phyloP scores from a whole-genome alignment of 2,329 filamentous ascomycete species.

The Sporothrix brunneoviolacea region DNA sequence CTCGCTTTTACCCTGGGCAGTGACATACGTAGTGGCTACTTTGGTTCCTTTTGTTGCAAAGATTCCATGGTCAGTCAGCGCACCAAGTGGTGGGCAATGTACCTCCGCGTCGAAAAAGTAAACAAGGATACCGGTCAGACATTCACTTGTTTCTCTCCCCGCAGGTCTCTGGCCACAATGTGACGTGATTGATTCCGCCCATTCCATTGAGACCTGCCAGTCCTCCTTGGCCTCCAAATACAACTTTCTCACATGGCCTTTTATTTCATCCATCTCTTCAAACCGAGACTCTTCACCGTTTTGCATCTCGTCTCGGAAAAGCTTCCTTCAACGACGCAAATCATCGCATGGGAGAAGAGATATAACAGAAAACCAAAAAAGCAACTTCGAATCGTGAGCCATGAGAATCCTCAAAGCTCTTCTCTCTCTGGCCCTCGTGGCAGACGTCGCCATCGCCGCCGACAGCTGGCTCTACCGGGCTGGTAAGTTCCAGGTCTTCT shows the following conservation, averaged over 20 bases:
- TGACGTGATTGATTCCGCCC: constrained; percentile 18
- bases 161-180: neutral
- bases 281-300: too few relatives aligned
- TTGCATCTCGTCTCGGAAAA: too few relatives aligned
- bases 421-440: constrained; percentile 65
- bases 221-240: neutral
- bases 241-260: too few relatives aligned
- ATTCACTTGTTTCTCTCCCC: too few relatives aligned
- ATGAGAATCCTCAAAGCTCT: constrained; percentile 75
- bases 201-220: neutral
- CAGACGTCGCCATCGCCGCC: constrained; percentile 62
- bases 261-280: too few relatives aligned
- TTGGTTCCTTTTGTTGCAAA: too few relatives aligned
- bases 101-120: too few relatives aligned
- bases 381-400: neutral
- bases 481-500: constrained; percentile 48
- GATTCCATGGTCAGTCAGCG: constrained; percentile 10
- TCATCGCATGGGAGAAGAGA: too few relatives aligned
- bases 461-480: constrained; percentile 83
- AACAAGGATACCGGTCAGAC: too few relatives aligned
- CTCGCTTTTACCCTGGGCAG: too few relatives aligned
- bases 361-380: neutral
- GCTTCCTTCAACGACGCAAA: too few relatives aligned
- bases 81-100: neutral
- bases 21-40: neutral